Evolutionary conservation across 192 early-diverging fungal species (phyloP).

Genomic region (Lunasporangiospora selenospora): DNA sequence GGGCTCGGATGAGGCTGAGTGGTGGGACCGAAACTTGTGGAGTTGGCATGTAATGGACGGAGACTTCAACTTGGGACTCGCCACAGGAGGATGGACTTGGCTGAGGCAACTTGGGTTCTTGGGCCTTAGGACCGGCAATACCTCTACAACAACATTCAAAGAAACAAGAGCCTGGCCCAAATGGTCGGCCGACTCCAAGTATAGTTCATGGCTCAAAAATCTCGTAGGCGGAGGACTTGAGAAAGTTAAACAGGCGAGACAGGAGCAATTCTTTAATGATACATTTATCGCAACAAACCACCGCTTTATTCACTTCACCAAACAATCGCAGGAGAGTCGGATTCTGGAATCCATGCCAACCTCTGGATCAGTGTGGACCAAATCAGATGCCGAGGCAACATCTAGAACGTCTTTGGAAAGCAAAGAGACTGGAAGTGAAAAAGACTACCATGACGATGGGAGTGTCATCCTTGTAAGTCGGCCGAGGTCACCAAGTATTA

Average conservation of each 20-base stretch:
- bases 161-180: no score
- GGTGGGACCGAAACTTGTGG: conserved; percentile 73
- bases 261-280: conserved; percentile 24
- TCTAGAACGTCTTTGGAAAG: not conserved
- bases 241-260: conserved; percentile 23
- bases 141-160: no score
- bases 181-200: conserved; percentile 25
- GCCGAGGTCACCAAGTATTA: conserved; percentile 19
- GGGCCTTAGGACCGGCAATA: conserved; percentile 6
- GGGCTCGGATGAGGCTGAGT: conserved; percentile 70
- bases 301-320: not conserved
- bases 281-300: conserved; percentile 11
- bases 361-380: no score
- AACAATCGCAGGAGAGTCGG: not conserved
- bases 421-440: conserved; percentile 11
- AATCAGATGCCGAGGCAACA: no score
- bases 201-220: conserved; percentile 20
- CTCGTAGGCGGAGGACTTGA: conserved; percentile 28
- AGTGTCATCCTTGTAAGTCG: conserved; percentile 21
- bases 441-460: conserved; percentile 18
- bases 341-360: no score
- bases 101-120: conserved; percentile 23
- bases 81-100: conserved; percentile 41
- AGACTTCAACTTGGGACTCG: conserved; percentile 46
- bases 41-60: conserved; percentile 53